These are phyloP conservation scores for Microthlaspi erraticum DNA, from an alignment of 345 rosid genomes.

Conservation along the genomic window DNA sequence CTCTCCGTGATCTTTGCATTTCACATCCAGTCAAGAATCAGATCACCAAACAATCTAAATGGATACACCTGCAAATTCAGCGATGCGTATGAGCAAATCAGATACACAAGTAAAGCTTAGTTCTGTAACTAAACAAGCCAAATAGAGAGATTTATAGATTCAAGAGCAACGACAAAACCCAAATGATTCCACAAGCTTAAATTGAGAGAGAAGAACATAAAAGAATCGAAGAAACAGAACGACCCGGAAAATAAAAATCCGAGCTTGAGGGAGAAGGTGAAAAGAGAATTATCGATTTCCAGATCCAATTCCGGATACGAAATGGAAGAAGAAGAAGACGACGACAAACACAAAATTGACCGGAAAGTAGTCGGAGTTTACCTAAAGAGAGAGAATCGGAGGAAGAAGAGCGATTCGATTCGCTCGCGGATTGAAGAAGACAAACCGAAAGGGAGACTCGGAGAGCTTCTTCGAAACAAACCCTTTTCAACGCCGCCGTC, in stretches of 20 bases:
- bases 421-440: conserved; percentile 10
- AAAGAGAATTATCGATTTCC: not conserved
- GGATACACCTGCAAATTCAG: conserved; percentile 21
- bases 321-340: conserved; percentile 2
- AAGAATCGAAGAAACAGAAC: not conserved
- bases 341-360: not conserved
- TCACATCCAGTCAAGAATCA: conserved; percentile 62
- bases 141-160: not conserved
- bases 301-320: conserved; percentile 31
- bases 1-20: conserved; percentile 94
- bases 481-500: conserved; percentile 36
- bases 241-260: conserved; percentile 3
- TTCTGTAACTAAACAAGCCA: not conserved
- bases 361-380: not conserved
- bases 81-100: conserved; percentile 25
- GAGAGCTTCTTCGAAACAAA: conserved; percentile 19
- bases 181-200: conserved; percentile 1
- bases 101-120: conserved; percentile 6
- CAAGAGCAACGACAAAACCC: not conserved
- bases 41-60: conserved; percentile 18
- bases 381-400: conserved; percentile 21
- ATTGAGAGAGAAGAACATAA: not conserved
- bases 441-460: conserved; percentile 10
- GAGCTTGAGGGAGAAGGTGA: not conserved
- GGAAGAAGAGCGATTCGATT: conserved; percentile 16